phyloP scores from a whole-genome alignment of 2,329 filamentous ascomycete species.

The Pestalotiopsis sp. region DNA sequence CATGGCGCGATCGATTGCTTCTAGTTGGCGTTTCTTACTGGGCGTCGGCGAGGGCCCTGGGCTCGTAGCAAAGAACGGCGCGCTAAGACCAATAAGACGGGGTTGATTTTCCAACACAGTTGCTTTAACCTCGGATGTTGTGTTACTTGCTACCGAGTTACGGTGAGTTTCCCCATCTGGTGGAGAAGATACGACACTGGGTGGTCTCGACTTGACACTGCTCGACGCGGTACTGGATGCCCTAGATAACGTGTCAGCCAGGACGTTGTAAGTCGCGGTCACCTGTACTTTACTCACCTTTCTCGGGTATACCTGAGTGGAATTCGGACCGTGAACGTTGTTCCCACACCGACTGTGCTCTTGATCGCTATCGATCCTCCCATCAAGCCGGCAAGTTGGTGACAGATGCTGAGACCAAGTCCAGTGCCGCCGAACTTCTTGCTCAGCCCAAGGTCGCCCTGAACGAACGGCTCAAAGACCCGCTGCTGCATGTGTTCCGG shows the following conservation, averaged over 20 bases:
- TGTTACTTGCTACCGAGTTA: slow-evolving; percentile 31
- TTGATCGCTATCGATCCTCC: slow-evolving; percentile 73
- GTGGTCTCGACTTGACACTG: slow-evolving; percentile 51
- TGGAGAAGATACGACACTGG: slow-evolving; percentile 47
- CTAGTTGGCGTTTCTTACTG: slow-evolving; percentile 61
- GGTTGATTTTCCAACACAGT: slow-evolving; percentile 68
- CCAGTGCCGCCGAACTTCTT: slow-evolving; percentile 91
- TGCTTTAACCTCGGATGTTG: slow-evolving; percentile 32
- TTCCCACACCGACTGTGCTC: slow-evolving; percentile 74
- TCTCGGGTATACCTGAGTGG: slow-evolving; percentile 78
- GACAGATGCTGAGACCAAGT: slow-evolving; percentile 85
- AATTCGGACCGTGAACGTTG: slow-evolving; percentile 81
- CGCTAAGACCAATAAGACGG: slow-evolving; percentile 79
- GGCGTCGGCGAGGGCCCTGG: slow-evolving; percentile 34
- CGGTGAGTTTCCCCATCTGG: slow-evolving; percentile 40
- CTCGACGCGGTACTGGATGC: slow-evolving; percentile 58
- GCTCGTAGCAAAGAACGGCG: slow-evolving; percentile 73
- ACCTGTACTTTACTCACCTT: slow-evolving; percentile 44
- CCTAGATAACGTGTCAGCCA: slow-evolving; percentile 30
- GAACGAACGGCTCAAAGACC: slow-evolving; percentile 93
- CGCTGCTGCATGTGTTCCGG: slow-evolving; percentile 74
- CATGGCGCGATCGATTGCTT: slow-evolving; percentile 66
- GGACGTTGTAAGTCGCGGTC: not conserved
- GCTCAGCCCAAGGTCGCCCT: slow-evolving; percentile 86
- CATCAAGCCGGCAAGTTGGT: slow-evolving; percentile 84